Base-by-base conservation (phyloP, 495 filamentous ascomycete genomes). In the Penicillium mononematosum region DNA sequence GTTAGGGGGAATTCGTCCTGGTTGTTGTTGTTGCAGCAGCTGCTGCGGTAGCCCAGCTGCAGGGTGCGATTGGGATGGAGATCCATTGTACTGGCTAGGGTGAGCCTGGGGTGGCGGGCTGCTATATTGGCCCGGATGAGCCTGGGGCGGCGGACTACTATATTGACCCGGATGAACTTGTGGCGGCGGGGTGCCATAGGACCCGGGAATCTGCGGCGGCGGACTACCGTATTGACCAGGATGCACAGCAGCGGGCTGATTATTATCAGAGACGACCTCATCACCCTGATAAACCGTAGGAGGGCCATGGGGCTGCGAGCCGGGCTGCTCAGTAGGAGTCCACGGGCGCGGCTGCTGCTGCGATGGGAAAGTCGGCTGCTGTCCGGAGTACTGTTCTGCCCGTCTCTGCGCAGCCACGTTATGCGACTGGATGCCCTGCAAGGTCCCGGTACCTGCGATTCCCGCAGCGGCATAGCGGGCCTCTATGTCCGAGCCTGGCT, bases 311-410 rank as follows among this genome's bases (percentile, higher is more conserved):
- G 91, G 92, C 55, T 91, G 85, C 54, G 85, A 87, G 6, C 89
- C 94, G 3, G 94, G 92, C 52, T 87, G 80, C 68, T 98, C 94
- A 27, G 94, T 98, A 1, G 94, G 94, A 17, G 95, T 98, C 94
- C 94, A 98, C 45, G 92, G 92, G 50, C 93, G 82, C 39, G 82
- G 78, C 10, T 77, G 76, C 38, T 69, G 76, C 14, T 83, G 77
- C 34, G 70, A 64, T 42, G 75, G 76, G 32, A 66, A 67, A 20
- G 69, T 68, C 20, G 78, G 77, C 19, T 78, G 69, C 50, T 80
- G 78, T 31, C 75, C 77, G 9, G 80, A 79, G 75, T 96, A 95
- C 51, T 91, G 89, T 24, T 87, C 83, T 51, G 85, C 67, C 45
- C 92, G 79, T 65, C 90, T 87, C 57, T 88, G 82, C 2, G 90